phyloP scores from a whole-genome alignment of 177 flowering plant genomes.

The Vitis hybrid region DNA sequence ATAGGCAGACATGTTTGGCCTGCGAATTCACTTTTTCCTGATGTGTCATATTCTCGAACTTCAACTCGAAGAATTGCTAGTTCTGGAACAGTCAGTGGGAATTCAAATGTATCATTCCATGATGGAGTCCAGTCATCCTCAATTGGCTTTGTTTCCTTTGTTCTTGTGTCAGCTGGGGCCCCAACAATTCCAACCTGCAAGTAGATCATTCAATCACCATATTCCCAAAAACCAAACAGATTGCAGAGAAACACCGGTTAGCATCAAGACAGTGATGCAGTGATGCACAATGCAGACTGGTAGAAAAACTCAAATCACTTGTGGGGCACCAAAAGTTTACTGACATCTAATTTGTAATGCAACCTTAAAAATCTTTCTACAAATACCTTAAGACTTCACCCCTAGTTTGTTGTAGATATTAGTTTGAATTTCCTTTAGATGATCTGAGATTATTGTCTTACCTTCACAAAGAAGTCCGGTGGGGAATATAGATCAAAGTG shows the following conservation, averaged over 20 bases:
- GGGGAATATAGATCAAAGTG: constrained; percentile 34
- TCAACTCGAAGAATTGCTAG: constrained; percentile 31
- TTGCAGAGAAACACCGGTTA: too few species aligned
- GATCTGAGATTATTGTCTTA: not conserved
- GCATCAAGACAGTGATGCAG: not conserved
- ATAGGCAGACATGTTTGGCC: constrained; percentile 44
- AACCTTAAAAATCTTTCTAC: too few species aligned
- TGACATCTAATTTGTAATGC: too few species aligned
- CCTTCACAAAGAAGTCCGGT: constrained; percentile 30
- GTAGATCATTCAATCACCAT: not conserved
- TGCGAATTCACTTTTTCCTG: constrained; percentile 28
- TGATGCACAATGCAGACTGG: not conserved
- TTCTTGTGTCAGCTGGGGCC: constrained; percentile 22
- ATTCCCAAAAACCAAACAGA: too few species aligned
- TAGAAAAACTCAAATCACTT: too few species aligned
- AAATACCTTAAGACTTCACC: too few species aligned
- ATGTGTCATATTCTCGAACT: constrained; percentile 29
- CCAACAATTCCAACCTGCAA: constrained; percentile 34
- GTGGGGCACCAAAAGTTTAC: too few species aligned
- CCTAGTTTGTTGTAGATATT: too few species aligned
- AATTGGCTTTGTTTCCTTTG: constrained; percentile 17
- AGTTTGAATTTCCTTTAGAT: too few species aligned
- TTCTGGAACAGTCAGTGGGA: constrained; percentile 33
- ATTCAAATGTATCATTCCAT: constrained; percentile 33
- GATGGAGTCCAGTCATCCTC: constrained; percentile 36